These are phyloP conservation scores for Cafeteria roenbergensis DNA, from an alignment of 108 stramenopile species.

Conservation along the genomic window DNA sequence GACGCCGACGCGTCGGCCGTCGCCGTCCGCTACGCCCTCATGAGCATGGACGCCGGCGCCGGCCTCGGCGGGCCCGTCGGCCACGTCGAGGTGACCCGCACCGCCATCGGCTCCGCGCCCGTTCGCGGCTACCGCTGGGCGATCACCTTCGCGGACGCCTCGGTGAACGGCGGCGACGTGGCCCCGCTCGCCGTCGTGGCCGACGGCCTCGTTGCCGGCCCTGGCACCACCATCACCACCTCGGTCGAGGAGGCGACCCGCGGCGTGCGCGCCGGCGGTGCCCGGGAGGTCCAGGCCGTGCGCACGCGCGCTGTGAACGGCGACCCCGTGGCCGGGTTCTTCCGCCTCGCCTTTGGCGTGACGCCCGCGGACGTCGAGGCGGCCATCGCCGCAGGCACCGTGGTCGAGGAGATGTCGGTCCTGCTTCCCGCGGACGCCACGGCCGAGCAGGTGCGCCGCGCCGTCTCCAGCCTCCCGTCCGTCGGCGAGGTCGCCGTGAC, in stretches of 20 bases:
- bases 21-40: constrained; percentile 23
- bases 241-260: not conserved
- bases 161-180: constrained; percentile 44
- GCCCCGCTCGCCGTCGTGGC: constrained; percentile 17
- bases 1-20: not conserved
- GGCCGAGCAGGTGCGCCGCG: constrained; percentile 45
- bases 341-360: constrained; percentile 48
- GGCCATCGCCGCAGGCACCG: constrained; percentile 24
- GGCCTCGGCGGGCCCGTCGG: not conserved
- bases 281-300: constrained; percentile 3
- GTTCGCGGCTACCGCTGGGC: constrained; percentile 46
- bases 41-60: constrained; percentile 37
- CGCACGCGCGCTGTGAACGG: constrained; percentile 2
- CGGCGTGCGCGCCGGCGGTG: not conserved
- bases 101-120: constrained; percentile 15
- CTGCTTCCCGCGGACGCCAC: constrained; percentile 34
- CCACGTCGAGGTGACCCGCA: constrained; percentile 10
- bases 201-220: not conserved
- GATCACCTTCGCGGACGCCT: constrained; percentile 43
- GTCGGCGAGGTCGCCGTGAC: constrained; percentile 28
- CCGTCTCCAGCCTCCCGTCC: constrained; percentile 36
- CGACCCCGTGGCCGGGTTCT: constrained; percentile 34
- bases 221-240: not conserved
- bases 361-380: too few relatives aligned
- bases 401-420: not conserved